A percentile compares a stretch with the other conserved stretches of the same genome.
Evolutionary conservation across 2,329 filamentous ascomycete species (phyloP).

Genomic region (Alternaria sp.): DNA sequence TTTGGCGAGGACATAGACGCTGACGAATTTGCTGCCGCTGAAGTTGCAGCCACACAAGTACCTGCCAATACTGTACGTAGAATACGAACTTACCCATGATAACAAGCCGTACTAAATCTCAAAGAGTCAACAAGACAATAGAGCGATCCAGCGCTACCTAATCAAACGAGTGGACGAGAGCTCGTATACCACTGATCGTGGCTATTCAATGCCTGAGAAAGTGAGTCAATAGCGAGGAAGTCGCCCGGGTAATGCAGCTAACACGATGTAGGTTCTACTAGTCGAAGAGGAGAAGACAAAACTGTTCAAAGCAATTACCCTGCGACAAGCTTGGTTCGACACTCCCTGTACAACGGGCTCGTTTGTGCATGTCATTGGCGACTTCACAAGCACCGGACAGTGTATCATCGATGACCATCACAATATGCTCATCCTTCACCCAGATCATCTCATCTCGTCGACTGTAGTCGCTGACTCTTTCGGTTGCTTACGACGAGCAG

Average conservation of each 20-base stretch:
- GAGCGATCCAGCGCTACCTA: conserved; percentile 85
- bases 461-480: conserved; percentile 98
- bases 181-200: conserved; percentile 70
- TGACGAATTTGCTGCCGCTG: conserved; percentile 71
- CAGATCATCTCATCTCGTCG: conserved; percentile 92
- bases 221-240: conserved; percentile 55
- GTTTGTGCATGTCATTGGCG: conserved; percentile 86
- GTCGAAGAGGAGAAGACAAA: conserved; percentile 80
- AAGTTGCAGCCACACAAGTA: conserved; percentile 76
- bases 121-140: conserved; percentile 72
- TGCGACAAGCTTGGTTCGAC: conserved; percentile 87
- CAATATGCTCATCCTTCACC: conserved; percentile 89
- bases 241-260: conserved; percentile 18
- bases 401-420: conserved; percentile 83
- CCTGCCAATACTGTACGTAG: conserved; percentile 63
- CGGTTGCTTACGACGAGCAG: conserved; percentile 85
- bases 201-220: conserved; percentile 72
- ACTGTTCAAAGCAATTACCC: conserved; percentile 70
- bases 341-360: conserved; percentile 77
- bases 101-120: conserved; percentile 66
- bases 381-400: conserved; percentile 73
- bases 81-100: conserved; percentile 29
- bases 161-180: conserved; percentile 76
- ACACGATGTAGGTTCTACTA: conserved; percentile 72
- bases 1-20: conserved; percentile 78